phyloP scores from a whole-genome alignment of 805 yeast species.

The Metschnikowia lachancei region DNA sequence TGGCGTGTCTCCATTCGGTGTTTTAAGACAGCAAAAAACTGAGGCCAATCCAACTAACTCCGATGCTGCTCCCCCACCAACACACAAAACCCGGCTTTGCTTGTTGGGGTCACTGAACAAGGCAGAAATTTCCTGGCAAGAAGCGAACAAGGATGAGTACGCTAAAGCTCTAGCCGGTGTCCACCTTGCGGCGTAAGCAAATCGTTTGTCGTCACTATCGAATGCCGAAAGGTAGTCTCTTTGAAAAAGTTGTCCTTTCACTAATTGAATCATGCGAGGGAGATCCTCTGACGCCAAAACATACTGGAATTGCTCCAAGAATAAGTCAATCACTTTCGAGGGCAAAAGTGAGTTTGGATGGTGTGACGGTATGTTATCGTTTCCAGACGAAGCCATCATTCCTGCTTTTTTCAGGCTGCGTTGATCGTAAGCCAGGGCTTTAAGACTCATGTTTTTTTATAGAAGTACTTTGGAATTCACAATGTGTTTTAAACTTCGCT shows the following conservation, averaged over 20 bases:
- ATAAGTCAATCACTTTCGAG: slow-evolving; percentile 36
- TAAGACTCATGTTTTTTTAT: slow-evolving; percentile 5
- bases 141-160: slow-evolving; percentile 63
- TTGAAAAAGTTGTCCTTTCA: slow-evolving; percentile 66
- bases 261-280: slow-evolving; percentile 54
- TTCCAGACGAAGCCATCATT: slow-evolving; percentile 5
- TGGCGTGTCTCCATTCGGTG: slow-evolving; percentile 28
- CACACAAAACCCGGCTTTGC: slow-evolving; percentile 48
- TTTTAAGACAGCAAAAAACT: slow-evolving; percentile 46
- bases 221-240: slow-evolving; percentile 74
- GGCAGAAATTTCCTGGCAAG: slow-evolving; percentile 42
- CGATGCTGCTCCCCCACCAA: slow-evolving; percentile 92
- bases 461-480: background rate
- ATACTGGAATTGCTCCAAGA: slow-evolving; percentile 30
- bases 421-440: slow-evolving; percentile 10
- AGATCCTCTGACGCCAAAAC: slow-evolving; percentile 37
- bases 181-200: slow-evolving; percentile 84
- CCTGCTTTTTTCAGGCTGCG: slow-evolving; percentile 5
- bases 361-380: slow-evolving; percentile 34
- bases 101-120: slow-evolving; percentile 32
- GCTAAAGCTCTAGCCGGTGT: slow-evolving; percentile 78
- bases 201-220: slow-evolving; percentile 56
- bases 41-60: slow-evolving; percentile 68
- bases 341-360: slow-evolving; percentile 35
- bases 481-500: background rate